Evolutionary conservation across 192 early-diverging fungal genomes (phyloP), one percentile per base, ranked within the genome.

Genomic region (Obelidium mucronatum): DNA sequence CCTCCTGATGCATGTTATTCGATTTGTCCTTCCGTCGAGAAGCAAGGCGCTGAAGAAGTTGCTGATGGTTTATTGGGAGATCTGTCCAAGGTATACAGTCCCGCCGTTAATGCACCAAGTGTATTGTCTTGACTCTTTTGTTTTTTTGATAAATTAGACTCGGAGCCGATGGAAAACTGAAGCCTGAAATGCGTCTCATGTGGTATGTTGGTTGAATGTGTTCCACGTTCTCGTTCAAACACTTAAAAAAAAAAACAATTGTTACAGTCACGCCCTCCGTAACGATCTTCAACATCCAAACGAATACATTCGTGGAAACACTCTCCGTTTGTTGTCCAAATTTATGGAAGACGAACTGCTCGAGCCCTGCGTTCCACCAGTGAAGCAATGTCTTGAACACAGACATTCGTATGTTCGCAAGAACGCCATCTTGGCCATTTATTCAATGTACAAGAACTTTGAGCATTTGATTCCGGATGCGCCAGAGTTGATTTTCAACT

Each of bases 221-320:
- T 13, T 34, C 51, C 15, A n/a, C 51, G 51, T 52, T 13, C 51
- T 13, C 51, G 51, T 13, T 52, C 15, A n/a, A 52, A 17, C 51
- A n/a, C 51, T n/a, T 31, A 31, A 61, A 28, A 28, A 11, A 31
- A 28, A 31, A 53, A 2, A 13, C 30, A 28, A 15, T 42, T 37
- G 30, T 40, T 26, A 92, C 85, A 97, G 67, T 37, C 76, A 99
- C 80, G 93, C 95, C 40, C 82, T 98, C 63, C 87, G 94, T 81
- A 97, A 96, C 66, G 98, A 99, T 81, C 83, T 99, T 35, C 95
- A 96, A 83, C 97, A 98, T 81, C 96, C 97, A 48, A 99, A 99
- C 84, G 97, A 99, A 87, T 99, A 93, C 77, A 95, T 99, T 74
- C 90, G 97, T 67, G 97, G 97, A 24, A 90, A 90, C 2, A 97